A percentile compares a stretch with the other conserved stretches of the same genome.
These are phyloP conservation scores for Tylopilus orsonianus DNA, from an alignment of 1,284 basidiomycete genomes.

Conservation along the genomic window DNA sequence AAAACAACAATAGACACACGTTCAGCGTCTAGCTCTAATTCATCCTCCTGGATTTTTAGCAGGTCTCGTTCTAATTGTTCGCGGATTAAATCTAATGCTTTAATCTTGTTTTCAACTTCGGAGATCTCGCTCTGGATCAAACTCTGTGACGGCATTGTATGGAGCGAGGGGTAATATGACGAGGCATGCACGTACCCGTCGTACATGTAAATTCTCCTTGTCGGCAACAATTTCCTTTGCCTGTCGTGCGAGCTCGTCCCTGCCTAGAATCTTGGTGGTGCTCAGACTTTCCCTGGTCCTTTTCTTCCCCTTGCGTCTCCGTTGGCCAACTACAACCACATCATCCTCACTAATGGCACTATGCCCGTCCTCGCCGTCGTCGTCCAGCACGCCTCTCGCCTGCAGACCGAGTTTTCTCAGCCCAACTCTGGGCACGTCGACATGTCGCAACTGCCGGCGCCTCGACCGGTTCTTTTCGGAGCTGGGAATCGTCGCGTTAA, in stretches of 20 bases:
- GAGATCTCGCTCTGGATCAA: conserved; percentile 83
- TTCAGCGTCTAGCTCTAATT: conserved; percentile 94
- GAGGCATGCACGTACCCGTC: conserved; percentile 60
- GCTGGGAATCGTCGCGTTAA: conserved; percentile 89
- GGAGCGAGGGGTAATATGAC: conserved; percentile 4
- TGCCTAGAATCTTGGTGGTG: conserved; percentile 69
- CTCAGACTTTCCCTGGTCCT: conserved; percentile 67
- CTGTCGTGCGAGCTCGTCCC: conserved; percentile 81
- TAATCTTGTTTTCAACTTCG: conserved; percentile 88
- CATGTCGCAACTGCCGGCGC: conserved; percentile 75
- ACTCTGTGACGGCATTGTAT: conserved; percentile 48
- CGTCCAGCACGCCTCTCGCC: conserved; percentile 72
- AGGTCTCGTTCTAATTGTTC: conserved; percentile 81
- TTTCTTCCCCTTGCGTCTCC: conserved; percentile 53
- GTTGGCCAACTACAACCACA: conserved; percentile 54
- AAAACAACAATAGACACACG: conserved; percentile 47
- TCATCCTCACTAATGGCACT: conserved; percentile 68
- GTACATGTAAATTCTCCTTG: conserved; percentile 87
- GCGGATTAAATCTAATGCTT: conserved; percentile 80
- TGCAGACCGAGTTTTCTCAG: conserved; percentile 77
- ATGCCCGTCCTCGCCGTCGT: conserved; percentile 56
- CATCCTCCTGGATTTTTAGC: conserved; percentile 89
- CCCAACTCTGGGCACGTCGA: conserved; percentile 76
- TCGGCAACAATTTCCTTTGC: conserved; percentile 82
- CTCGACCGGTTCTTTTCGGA: conserved; percentile 75